Base-by-base conservation (phyloP, 1,284 basidiomycete species). In the Ustilago cynodontis region DNA sequence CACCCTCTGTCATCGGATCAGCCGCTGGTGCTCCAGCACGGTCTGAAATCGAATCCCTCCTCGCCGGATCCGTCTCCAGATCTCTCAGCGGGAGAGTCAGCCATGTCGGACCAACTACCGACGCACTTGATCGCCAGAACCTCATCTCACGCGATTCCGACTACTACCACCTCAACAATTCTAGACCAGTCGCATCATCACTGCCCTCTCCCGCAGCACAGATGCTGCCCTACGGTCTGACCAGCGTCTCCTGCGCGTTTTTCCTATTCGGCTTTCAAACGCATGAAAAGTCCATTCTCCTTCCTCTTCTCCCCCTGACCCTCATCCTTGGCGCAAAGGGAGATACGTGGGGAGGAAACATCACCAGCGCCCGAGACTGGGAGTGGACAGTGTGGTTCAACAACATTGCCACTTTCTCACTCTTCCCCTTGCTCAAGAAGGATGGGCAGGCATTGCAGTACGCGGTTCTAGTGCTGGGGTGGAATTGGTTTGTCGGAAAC, bases 211-310 rank as follows among this genome's bases (percentile, higher is more conserved):
- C 28, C 91, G 93, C 85, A 5, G 83, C 84, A 0, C 65, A 68
- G 24, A 70, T 85, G 59, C 71, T 85, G 4, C 83, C 77, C 4
- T 85, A 85, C 51, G 86, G 85, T 35, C 78, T 86, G 22, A 31
- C 82, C 39, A 77, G 71, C 39, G 75, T 82, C 7, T 79, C 83
- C 3, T 82, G 95, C 88, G 92, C 94, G 4, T 96, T 97, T 88
- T 97, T 95, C 87, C 88, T 98, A 26, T 95, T 97, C 87, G 95
- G 94, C 8, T 96, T 97, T 86, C 94, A 97, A 84, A 94, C 95
- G 29, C 94, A 96, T 86, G 94, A 97, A 86, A 97, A 97, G 88
- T 92, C 92, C 2, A 93, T 97, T 53, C 85, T 98, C n/a, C 85
- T 98, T 0, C 94, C 94, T 2, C 88, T 97, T 22, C 87, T 97